phyloP scores from a whole-genome alignment of 2,329 filamentous ascomycete genomes.

The Teratosphaeria nubilosa region DNA sequence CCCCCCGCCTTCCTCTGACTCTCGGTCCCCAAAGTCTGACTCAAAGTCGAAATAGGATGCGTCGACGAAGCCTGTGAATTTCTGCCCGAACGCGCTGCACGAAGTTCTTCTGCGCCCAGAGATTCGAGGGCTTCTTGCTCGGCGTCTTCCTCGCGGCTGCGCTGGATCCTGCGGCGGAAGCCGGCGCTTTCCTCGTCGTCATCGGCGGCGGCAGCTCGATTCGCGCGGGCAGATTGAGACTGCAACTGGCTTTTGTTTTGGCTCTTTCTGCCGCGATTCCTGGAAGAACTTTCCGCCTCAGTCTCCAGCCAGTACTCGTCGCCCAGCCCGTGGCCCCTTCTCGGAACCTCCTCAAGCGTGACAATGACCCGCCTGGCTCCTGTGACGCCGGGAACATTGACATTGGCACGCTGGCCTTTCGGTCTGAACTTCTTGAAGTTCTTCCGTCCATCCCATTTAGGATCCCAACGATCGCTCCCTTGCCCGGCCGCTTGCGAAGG shows the following conservation, averaged over 20 bases:
- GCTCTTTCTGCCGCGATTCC: constrained; percentile 13
- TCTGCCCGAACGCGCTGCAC: constrained; percentile 5
- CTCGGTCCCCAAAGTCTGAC: constrained; percentile 12
- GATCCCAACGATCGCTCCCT: constrained; percentile 49
- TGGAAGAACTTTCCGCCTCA: background rate
- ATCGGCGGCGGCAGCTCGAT: constrained; percentile 3
- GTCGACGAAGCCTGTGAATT: constrained; percentile 10
- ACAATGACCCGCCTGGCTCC: constrained; percentile 52
- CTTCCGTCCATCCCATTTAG: constrained; percentile 83
- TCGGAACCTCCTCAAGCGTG: constrained; percentile 58
- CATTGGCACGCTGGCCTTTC: constrained; percentile 31
- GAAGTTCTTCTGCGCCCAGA: background rate
- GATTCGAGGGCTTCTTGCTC: constrained; percentile 7
- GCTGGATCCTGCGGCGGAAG: constrained; percentile 22
- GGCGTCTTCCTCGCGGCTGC: constrained; percentile 19
- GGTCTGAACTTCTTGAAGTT: constrained; percentile 87
- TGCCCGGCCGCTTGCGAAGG: constrained; percentile 26
- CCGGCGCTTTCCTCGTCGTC: constrained; percentile 9
- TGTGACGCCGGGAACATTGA: constrained; percentile 17
- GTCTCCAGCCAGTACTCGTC: constrained; percentile 62
- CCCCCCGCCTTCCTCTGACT: constrained; percentile 13
- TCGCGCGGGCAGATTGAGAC: constrained; percentile 7
- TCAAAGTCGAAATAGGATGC: constrained; percentile 6
- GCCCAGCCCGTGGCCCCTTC: constrained; percentile 62
- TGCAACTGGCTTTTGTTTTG: constrained; percentile 14